Evolutionary conservation across 2,329 filamentous ascomycete species (phyloP), one percentile per base, ranked within the genome.

Genomic region (Diplodia mutila): DNA sequence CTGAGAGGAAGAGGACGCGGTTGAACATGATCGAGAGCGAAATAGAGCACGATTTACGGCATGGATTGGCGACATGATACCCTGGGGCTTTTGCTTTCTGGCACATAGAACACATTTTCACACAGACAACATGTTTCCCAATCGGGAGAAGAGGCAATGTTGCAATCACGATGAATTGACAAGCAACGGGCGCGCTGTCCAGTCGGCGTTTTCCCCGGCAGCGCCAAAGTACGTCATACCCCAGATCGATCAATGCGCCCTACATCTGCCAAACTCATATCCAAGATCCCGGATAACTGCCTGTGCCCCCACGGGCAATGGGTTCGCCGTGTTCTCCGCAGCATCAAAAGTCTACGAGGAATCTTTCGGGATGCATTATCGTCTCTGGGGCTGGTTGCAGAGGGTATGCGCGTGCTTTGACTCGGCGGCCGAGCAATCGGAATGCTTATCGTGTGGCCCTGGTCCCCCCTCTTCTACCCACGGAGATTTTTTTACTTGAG

Each of bases 11-110:
- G 65, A 18, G 65, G 65, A 8, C 42, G 65, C 16, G 54, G 25
- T 11, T 67, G 65, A 67, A 14, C 18, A 32, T 23, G 9, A n/a
- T 18, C 14, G 18, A n/a, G 8, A n/a, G 48, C 25, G 8, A 49
- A n/a, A 49, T 23, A n/a, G 59, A 34, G 23, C n/a, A 51, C 29
- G 59, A 48, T 37, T 11, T 51, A 18, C 27, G 29, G 21, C 49
- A 63, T 32, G 59, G 59, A 51, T 63, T 63, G 59, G 59, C 29
- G 46, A 29, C 59, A 63, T 63, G 59, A 63, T 63, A 63, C 59
- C 59, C 59, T 18, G n/a, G 46, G 46, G 21, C 18, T 63, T 37
- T 51, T 29, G 27, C 59, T 63, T 63, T 37, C 39, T 48, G 8
- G 25, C 57, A 49, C 39, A 46, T 29, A 61, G 39, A 48, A 25